Evolutionary conservation across 495 filamentous ascomycete genomes (phyloP).

Genomic region (Elasticomyces elasticus): DNA sequence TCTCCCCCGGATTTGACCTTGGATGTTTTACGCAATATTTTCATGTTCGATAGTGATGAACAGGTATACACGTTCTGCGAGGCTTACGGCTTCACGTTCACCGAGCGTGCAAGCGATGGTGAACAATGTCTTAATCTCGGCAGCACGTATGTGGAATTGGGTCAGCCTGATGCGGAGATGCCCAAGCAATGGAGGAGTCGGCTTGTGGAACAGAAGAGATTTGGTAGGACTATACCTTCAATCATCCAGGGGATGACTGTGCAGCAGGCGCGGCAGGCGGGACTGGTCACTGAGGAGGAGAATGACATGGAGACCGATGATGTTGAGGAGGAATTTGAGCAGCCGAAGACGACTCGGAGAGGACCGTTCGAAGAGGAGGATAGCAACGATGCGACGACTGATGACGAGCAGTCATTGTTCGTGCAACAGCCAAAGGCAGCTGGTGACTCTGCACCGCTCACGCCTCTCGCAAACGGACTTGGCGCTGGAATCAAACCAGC

Average conservation of each 20-base stretch:
- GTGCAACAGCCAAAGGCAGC: background rate
- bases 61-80: slow-evolving; percentile 61
- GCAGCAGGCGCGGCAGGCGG: slow-evolving; percentile 12
- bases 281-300: slow-evolving; percentile 15
- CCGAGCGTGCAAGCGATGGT: slow-evolving; percentile 29
- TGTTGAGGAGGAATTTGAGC: background rate
- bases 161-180: slow-evolving; percentile 10
- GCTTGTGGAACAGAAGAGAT: slow-evolving; percentile 22
- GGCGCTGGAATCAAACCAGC: background rate
- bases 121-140: slow-evolving; percentile 26
- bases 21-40: slow-evolving; percentile 49
- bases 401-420: slow-evolving; percentile 20
- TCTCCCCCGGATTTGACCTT: slow-evolving; percentile 64
- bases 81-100: slow-evolving; percentile 55
- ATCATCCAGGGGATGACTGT: slow-evolving; percentile 22
- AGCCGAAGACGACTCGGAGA: background rate
- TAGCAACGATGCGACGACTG: background rate
- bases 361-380: slow-evolving; percentile 1
- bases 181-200: slow-evolving; percentile 18
- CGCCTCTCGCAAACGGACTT: background rate
- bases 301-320: slow-evolving; percentile 9
- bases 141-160: slow-evolving; percentile 15
- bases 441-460: background rate
- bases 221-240: slow-evolving; percentile 19
- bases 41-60: slow-evolving; percentile 65